Percentiles rank a stretch among this genome's conserved stretches.
Evolutionary conservation across 352 stramenopile species (phyloP).

Genomic region (Pythium aphanidermatum): DNA sequence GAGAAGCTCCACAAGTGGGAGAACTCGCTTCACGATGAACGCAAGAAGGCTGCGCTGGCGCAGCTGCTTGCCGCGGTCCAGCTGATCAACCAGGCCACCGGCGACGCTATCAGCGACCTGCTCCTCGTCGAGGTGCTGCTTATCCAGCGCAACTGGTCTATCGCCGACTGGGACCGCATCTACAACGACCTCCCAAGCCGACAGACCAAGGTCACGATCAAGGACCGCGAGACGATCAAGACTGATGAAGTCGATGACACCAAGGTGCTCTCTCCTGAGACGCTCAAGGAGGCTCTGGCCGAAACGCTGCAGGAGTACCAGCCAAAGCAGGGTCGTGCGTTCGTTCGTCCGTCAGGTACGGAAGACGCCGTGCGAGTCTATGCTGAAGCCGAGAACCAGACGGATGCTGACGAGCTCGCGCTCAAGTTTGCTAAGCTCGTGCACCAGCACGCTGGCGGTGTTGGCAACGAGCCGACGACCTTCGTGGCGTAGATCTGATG

Average conservation of each 20-base stretch:
- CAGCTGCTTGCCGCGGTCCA: constrained; percentile 84
- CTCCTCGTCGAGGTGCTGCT: constrained; percentile 96
- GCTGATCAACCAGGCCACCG: constrained; percentile 96
- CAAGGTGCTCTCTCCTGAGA: constrained; percentile 48
- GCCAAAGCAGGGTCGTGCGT: constrained; percentile 70
- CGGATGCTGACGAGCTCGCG: constrained; percentile 87
- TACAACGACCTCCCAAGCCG: constrained; percentile 94
- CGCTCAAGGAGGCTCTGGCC: constrained; percentile 50
- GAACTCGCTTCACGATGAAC: constrained; percentile 61
- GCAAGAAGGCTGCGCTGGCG: constrained; percentile 76
- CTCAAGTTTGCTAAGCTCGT: constrained; percentile 78
- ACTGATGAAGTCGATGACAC: constrained; percentile 65
- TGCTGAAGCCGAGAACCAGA: constrained; percentile 92
- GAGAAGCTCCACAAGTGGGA: constrained; percentile 81
- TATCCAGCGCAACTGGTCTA: constrained; percentile 81
- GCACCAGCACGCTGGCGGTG: constrained; percentile 67
- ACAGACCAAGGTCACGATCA: constrained; percentile 83
- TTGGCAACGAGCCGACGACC: constrained; percentile 48
- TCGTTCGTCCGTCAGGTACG: constrained; percentile 96
- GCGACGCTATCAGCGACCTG: constrained; percentile 96
- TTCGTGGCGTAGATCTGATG: constrained; percentile 84
- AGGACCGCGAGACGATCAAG: constrained; percentile 57
- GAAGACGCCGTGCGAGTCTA: constrained; percentile 99
- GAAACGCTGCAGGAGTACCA: constrained; percentile 44
- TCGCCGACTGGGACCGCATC: constrained; percentile 90